Percentiles rank a stretch among this genome's conserved stretches.
phyloP scores from a whole-genome alignment of 148 eudicot genomes.

The Rhododendron molle region DNA sequence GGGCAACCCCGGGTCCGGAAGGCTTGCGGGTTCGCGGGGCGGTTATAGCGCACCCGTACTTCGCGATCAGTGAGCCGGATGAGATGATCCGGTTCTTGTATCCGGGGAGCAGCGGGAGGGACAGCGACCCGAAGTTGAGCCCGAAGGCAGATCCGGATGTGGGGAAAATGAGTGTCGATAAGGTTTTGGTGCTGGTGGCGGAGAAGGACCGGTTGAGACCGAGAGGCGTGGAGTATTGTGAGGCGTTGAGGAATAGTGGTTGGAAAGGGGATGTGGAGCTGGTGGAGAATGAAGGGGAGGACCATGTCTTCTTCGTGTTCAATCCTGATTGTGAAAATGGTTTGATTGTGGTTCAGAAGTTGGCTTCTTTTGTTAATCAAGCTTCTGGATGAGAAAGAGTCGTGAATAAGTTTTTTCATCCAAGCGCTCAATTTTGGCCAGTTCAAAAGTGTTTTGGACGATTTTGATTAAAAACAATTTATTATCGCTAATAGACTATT shows the following conservation, averaged over 20 bases:
- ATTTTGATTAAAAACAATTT: too few species aligned
- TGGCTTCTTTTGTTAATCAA: conserved; percentile 17
- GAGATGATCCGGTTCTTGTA: conserved; percentile 21
- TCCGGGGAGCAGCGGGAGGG: conserved; percentile 23
- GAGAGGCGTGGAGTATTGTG: conserved; percentile 26
- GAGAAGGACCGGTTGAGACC: conserved; percentile 19
- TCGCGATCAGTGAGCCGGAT: conserved; percentile 18
- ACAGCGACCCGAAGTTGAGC: conserved; percentile 31
- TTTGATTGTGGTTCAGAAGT: conserved; percentile 2
- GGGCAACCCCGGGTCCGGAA: not conserved
- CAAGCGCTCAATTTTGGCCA: accelerated
- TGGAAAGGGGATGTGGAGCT: conserved; percentile 38
- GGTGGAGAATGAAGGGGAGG: conserved; percentile 33
- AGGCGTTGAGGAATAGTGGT: conserved; percentile 30
- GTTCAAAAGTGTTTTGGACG: accelerated
- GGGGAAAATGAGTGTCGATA: conserved; percentile 12
- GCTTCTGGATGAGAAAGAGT: not conserved
- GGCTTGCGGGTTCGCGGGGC: conserved; percentile 6
- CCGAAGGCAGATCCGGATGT: conserved; percentile 34
- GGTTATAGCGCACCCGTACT: conserved; percentile 31
- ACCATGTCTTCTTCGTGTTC: conserved; percentile 33
- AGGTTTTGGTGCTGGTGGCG: conserved; percentile 29
- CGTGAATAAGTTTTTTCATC: too few species aligned
- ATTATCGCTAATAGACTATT: too few species aligned
- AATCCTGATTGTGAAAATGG: not conserved